Evolutionary conservation across 768 basidiomycete genomes (phyloP).

Genomic region (Pulveroboletus sp.): DNA sequence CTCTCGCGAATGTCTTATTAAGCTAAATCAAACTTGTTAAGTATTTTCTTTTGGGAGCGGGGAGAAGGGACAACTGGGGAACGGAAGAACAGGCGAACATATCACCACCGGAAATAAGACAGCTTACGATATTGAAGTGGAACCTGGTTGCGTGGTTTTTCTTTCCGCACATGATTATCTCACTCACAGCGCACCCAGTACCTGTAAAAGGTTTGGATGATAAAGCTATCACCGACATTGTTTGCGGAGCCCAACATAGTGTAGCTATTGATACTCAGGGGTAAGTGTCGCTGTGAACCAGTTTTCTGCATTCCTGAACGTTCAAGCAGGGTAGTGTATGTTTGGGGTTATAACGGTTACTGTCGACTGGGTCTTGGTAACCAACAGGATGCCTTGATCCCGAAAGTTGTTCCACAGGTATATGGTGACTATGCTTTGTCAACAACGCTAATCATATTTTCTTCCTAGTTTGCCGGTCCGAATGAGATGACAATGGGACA

Average conservation of each 20-base stretch:
- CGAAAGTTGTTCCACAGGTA: conserved; percentile 82
- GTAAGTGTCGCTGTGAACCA: conserved; percentile 33
- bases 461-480: conserved; percentile 67
- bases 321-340: conserved; percentile 60
- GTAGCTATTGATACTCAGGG: conserved; percentile 79
- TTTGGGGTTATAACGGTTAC: conserved; percentile 91
- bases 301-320: conserved; percentile 7
- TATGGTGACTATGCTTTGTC: conserved; percentile 2
- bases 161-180: neutral
- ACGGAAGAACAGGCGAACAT: conserved; percentile 90
- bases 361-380: conserved; percentile 87
- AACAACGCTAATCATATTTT: neutral
- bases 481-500: conserved; percentile 61
- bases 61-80: conserved; percentile 91
- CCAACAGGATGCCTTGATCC: conserved; percentile 77
- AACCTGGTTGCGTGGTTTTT: conserved; percentile 53
- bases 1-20: neutral
- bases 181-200: conserved; percentile 39
- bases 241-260: conserved; percentile 85
- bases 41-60: conserved; percentile 90
- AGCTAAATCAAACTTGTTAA: conserved; percentile 25
- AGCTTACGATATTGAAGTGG: conserved; percentile 72
- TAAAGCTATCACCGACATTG: conserved; percentile 77
- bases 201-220: conserved; percentile 74
- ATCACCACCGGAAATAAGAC: conserved; percentile 85